Conservation (phyloP, 139 green algal species). For the Volvox reticuliferus region DNA sequence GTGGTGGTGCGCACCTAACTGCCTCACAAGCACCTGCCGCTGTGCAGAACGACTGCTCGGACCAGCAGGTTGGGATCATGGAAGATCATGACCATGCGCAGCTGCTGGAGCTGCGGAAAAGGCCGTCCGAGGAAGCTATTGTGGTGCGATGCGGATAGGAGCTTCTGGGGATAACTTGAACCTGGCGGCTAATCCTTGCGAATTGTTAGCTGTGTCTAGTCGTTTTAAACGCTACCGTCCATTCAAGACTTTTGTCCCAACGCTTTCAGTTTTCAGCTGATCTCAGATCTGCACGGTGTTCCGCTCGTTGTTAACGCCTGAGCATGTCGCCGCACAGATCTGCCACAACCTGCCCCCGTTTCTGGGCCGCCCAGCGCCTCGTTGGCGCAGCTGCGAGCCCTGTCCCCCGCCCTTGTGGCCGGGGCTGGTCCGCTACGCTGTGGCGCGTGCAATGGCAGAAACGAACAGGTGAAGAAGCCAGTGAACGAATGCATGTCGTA, state of each 20-base stretch:
- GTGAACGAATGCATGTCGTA: no score
- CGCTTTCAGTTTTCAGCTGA: no score
- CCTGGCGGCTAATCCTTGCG: no score
- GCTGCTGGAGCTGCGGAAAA: constrained; percentile 5
- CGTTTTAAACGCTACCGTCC: no score
- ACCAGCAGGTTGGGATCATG: background rate
- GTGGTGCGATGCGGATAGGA: background rate
- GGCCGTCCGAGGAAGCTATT: background rate
- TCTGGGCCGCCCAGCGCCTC: constrained; percentile 3
- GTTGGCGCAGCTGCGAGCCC: constrained; percentile 36
- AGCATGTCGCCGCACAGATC: background rate
- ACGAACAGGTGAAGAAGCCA: constrained; percentile 15
- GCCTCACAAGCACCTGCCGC: background rate
- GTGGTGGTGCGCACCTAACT: no score
- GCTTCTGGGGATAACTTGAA: no score
- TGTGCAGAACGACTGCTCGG: constrained; percentile 20
- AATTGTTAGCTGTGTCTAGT: no score
- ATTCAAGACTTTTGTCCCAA: no score
- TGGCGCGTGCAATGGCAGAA: constrained; percentile 31
- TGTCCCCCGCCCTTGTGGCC: background rate
- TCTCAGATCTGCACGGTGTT: no score
- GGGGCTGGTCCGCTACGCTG: background rate
- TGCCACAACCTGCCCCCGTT: constrained; percentile 51
- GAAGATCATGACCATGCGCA: background rate
- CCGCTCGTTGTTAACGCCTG: no score